Evolutionary conservation across 768 basidiomycete species (phyloP).

Genomic region (Mycena filopes): DNA sequence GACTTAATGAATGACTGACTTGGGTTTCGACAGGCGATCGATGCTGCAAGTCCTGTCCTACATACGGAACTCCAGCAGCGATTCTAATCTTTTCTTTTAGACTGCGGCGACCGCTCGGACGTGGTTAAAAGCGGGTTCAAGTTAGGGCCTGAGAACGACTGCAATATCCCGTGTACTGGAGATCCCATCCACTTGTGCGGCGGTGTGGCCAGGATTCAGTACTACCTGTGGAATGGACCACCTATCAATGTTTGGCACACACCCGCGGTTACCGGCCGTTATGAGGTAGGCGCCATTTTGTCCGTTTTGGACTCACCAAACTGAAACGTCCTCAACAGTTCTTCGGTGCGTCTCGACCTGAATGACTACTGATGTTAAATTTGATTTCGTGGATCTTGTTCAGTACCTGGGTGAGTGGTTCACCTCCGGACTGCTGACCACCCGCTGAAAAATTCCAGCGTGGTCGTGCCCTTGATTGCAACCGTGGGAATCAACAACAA

Average conservation of each 20-base stretch:
- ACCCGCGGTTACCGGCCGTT: slow-evolving; percentile 71
- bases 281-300: slow-evolving; percentile 65
- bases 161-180: slow-evolving; percentile 68
- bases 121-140: slow-evolving; percentile 44
- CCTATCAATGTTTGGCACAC: slow-evolving; percentile 69
- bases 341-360: slow-evolving; percentile 52
- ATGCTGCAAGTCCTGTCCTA: slow-evolving; percentile 65
- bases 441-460: slow-evolving; percentile 45
- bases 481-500: slow-evolving; percentile 87
- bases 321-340: slow-evolving; percentile 49
- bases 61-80: not conserved
- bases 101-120: slow-evolving; percentile 76
- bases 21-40: slow-evolving; percentile 49
- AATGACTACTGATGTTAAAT: too few species aligned
- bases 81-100: slow-evolving; percentile 45
- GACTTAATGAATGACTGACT: not conserved
- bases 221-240: slow-evolving; percentile 64
- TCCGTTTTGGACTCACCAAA: too few species aligned
- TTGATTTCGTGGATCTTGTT: too few species aligned
- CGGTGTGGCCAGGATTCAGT: slow-evolving; percentile 60
- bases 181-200: slow-evolving; percentile 80
- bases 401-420: slow-evolving; percentile 47
- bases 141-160: slow-evolving; percentile 49
- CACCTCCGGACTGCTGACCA: not conserved
- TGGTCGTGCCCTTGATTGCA: slow-evolving; percentile 78